Evolutionary conservation across 2,329 filamentous ascomycete species (phyloP).

Genomic region (Fusarium sarcochroum): DNA sequence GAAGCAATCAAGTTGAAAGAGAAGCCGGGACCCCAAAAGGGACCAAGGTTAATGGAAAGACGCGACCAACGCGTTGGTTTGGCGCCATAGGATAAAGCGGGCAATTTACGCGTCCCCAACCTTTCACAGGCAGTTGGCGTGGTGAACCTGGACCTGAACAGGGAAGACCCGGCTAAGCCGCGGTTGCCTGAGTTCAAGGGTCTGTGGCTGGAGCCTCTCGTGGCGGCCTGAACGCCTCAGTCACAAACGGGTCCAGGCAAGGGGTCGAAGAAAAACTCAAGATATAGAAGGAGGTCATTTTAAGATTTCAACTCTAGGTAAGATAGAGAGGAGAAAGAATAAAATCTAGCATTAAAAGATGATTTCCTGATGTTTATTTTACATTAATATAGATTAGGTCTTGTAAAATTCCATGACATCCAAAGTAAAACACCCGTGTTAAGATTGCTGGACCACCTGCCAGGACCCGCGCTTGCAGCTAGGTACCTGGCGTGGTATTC

Average conservation of each 20-base stretch:
- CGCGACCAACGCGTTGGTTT: slow-evolving; percentile 54
- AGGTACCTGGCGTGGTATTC: slow-evolving; percentile 28
- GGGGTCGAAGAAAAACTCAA: background rate
- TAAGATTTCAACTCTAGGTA: too few species aligned
- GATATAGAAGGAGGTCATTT: too few species aligned
- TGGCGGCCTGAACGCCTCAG: slow-evolving; percentile 3
- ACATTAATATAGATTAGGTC: too few species aligned
- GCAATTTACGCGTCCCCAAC: slow-evolving; percentile 38
- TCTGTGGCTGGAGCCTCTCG: slow-evolving; percentile 37
- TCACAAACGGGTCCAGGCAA: background rate
- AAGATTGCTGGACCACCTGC: too few species aligned
- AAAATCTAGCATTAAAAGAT: too few species aligned
- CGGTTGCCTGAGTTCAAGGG: slow-evolving; percentile 15
- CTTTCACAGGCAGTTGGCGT: background rate
- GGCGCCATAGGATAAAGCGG: slow-evolving; percentile 44
- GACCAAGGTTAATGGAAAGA: slow-evolving; percentile 34
- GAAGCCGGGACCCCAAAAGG: slow-evolving; percentile 33
- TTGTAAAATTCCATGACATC: too few species aligned
- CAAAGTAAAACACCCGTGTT: too few species aligned
- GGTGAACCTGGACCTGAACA: background rate
- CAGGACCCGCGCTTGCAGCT: slow-evolving; percentile 37
- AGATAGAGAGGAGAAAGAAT: too few species aligned
- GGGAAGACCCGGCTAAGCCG: slow-evolving; percentile 32
- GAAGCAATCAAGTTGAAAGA: slow-evolving; percentile 32
- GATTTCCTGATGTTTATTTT: too few species aligned